Base-by-base conservation (phyloP, 768 basidiomycete species). In the Hysterangium stoloniferum region DNA sequence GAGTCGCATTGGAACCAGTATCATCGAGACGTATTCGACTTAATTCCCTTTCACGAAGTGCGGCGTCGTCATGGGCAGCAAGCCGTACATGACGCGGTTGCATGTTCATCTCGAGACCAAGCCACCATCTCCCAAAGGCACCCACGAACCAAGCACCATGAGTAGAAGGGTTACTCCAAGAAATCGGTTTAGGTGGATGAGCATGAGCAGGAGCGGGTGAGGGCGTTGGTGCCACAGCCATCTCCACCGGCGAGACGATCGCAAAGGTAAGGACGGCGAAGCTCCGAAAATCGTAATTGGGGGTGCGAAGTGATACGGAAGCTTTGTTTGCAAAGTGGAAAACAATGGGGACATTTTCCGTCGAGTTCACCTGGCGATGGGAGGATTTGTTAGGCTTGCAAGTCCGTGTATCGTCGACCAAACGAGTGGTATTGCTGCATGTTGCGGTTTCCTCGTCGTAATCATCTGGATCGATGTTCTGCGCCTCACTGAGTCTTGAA, bases 261-360 rank as follows among this genome's bases (percentile, higher is more conserved):
- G 91, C 94, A 62, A 96, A 73, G 41, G 91, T 90, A 64, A 92
- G 88, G 56, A 98, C 70, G 37, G 81, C 86, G 63, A 93, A 88
- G 59, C 79, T 86, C 58, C 86, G 84, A 64, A 93, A 89, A 58
- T 86, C 78, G 64, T 84, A 89, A 62, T 84, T 82, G 15, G 94
- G 93, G 2, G 95, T 99, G 52, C 90, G 86, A 40, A 99, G 77
- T 2, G 90, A 88, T 53, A 99, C 80, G 27, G 91, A 84, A 56
- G 94, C 91, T 58, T 91, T 86, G 68, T 88, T 95, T 45, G 87
- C 81, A 64, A 99, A 99, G 65, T 87, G 87, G 61, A 90, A 84
- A 32, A 50, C 48, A 29, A 50, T 29, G 13, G 48, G 48, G 17
- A 35, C 37, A 9, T 48, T 35, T 31, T 79, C 71, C 29, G 75